Evolutionary conservation across 768 basidiomycete species (phyloP).

Genomic region (Leucogyrophana mollusca): DNA sequence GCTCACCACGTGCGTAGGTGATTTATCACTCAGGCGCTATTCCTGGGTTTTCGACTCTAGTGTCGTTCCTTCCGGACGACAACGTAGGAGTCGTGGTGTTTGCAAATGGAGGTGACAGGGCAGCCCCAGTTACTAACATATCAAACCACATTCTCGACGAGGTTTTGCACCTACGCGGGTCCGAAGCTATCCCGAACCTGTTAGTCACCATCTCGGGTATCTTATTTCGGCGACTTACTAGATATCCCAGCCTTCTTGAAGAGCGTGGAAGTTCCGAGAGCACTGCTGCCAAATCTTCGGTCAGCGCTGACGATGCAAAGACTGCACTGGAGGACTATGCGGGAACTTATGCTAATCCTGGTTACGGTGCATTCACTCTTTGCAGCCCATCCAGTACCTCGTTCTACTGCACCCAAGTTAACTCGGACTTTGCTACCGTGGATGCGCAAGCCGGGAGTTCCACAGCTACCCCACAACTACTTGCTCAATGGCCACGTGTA

Average conservation of each 20-base stretch:
- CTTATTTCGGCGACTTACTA: not conserved
- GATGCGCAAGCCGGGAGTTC: conserved; percentile 12
- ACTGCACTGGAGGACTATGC: conserved; percentile 25
- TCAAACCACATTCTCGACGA: conserved; percentile 22
- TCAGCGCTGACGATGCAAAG: not conserved
- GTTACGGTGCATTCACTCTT: conserved; percentile 38
- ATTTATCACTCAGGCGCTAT: conserved; percentile 32
- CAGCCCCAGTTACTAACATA: conserved; percentile 6
- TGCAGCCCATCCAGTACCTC: conserved; percentile 29
- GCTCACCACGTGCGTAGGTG: conserved; percentile 20
- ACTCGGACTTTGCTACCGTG: conserved; percentile 25
- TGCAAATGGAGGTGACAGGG: conserved; percentile 27
- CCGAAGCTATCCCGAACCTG: not conserved
- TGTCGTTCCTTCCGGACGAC: conserved; percentile 34
- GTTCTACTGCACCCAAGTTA: conserved; percentile 20
- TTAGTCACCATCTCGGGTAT: too few relatives aligned
- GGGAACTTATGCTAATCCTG: conserved; percentile 36
- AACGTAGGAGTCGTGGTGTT: conserved; percentile 35
- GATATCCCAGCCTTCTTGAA: not conserved
- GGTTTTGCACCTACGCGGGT: conserved; percentile 11
- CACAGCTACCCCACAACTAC: conserved; percentile 14
- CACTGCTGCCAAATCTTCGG: not conserved
- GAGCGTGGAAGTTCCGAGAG: not conserved
- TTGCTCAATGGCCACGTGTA: conserved; percentile 31
- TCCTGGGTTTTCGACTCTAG: conserved; percentile 31